Percentiles rank a stretch among this genome's conserved stretches.
These are phyloP conservation scores for Lophium mytilinum DNA, from an alignment of 495 filamentous ascomycete species.

Conservation along the genomic window DNA sequence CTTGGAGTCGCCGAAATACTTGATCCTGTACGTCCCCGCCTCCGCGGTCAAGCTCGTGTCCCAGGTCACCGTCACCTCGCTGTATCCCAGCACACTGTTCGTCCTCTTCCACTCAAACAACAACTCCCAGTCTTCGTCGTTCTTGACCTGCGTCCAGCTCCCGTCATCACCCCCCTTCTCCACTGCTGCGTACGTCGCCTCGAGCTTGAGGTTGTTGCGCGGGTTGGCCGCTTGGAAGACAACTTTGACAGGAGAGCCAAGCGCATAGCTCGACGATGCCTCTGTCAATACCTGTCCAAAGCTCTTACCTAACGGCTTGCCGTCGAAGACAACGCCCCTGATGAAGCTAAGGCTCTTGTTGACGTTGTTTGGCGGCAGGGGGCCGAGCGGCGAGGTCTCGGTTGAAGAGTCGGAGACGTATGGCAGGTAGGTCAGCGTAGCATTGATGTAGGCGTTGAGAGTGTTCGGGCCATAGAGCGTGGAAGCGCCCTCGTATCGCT, in stretches of 20 bases:
- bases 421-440: slow-evolving; percentile 63
- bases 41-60: slow-evolving; percentile 38
- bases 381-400: slow-evolving; percentile 38
- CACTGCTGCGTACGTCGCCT: slow-evolving; percentile 70
- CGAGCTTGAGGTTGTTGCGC: slow-evolving; percentile 73
- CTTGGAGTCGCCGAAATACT: slow-evolving; percentile 84
- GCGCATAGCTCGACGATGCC: slow-evolving; percentile 44
- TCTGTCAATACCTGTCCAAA: slow-evolving; percentile 71
- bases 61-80: slow-evolving; percentile 75
- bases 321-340: slow-evolving; percentile 67
- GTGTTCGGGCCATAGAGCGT: slow-evolving; percentile 93
- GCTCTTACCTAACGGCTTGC: slow-evolving; percentile 55
- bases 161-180: slow-evolving; percentile 50
- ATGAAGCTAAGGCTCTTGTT: slow-evolving; percentile 78
- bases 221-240: slow-evolving; percentile 87
- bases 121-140: slow-evolving; percentile 72
- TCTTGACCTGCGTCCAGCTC: slow-evolving; percentile 57
- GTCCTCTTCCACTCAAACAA: slow-evolving; percentile 75
- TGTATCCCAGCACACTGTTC: slow-evolving; percentile 61
- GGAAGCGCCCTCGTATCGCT: slow-evolving; percentile 92
- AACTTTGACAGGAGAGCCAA: slow-evolving; percentile 50
- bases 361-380: slow-evolving; percentile 72
- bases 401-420: slow-evolving; percentile 49
- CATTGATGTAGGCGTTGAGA: slow-evolving; percentile 80
- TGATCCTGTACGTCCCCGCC: slow-evolving; percentile 65